Base-by-base conservation (phyloP, 108 stramenopile species). In the Aureococcus anophagefferens region DNA sequence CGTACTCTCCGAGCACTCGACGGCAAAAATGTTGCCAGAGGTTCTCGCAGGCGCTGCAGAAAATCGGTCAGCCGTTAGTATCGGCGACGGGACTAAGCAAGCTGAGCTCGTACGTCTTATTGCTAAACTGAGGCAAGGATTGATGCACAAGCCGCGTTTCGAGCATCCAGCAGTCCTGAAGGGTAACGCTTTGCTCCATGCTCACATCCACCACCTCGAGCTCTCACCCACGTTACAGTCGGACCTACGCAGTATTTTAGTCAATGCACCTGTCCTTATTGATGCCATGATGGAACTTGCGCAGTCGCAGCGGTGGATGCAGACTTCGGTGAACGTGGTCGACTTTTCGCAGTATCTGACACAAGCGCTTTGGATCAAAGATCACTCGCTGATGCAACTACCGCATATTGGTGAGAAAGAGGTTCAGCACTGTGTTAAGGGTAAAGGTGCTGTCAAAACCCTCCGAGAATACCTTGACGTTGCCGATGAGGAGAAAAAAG, bases 211-310 rank as follows among this genome's bases (percentile, higher is more conserved):
- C 16, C 78, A 76, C 59, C 34, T 46, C 37, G 77, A 66, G 18
- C 68, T 87, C 33, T 74, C 73, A 46, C 30, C 74, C 30, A 45
- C 79, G 16, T 75, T 79, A 29, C 28, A 28, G 30, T 84, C 86
- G 46, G 90, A 98, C 80, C 80, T 95, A 75, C 83, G 89, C 65
- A 83, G 77, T 68, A 94, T 98, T 93, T 83, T 98, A 36, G 74
- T 80, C 35, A 63, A 76, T 40, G 86, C 93, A 33, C 88, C 81
- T 28, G 80, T 88, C 63, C 79, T 98, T 34, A 84, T 95, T 63
- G 94, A 98, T 82, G 97, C 94, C 70, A 94, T 98, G 94, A 88
- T 98, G 76, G 90, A 91, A 36, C 90, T 96, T 25, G 90, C 91
- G 72, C 87, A 93, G 75, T 87, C 89, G 74, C 90, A 89, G 72